Percentiles rank a stretch among this genome's conserved stretches.
phyloP scores from a whole-genome alignment of 768 basidiomycete genomes.

The Hemileccinum rubropunctum region DNA sequence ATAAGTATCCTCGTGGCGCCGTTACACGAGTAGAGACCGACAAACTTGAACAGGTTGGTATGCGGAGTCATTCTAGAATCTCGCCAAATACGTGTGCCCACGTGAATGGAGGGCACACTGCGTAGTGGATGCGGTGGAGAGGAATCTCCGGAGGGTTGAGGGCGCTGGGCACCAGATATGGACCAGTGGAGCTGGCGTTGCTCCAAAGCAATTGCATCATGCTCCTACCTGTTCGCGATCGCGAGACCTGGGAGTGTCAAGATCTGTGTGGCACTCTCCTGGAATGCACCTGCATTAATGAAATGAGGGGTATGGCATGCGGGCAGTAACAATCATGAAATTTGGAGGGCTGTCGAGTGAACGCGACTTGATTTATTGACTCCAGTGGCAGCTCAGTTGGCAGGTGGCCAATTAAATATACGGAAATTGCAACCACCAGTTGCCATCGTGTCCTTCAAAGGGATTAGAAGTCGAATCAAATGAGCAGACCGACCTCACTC shows the following conservation, averaged over 20 bases:
- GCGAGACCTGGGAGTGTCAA: no score
- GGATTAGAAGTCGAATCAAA: neutral
- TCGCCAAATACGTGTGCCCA: neutral
- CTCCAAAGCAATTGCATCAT: no score
- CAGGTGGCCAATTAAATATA: neutral
- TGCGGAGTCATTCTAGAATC: neutral
- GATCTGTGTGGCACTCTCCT: neutral
- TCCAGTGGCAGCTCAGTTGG: neutral
- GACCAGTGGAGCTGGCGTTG: neutral
- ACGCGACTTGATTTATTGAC: no score
- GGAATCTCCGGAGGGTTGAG: no score
- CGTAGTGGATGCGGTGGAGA: neutral
- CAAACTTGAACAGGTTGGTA: neutral
- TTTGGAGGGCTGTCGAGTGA: no score
- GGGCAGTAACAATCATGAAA: no score
- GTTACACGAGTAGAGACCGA: neutral
- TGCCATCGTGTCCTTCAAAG: slow-evolving; percentile 4
- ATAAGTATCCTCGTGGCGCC: neutral
- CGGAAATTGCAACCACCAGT: slow-evolving; percentile 2
- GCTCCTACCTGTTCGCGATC: no score
- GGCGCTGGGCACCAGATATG: neutral
- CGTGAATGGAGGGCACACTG: neutral
- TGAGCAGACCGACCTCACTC: neutral
- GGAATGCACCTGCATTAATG: no score
- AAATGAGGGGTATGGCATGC: no score